Evolutionary conservation across 371 early-diverging fungal genomes (phyloP), one percentile per base, ranked within the genome.

Genomic region (Lichtheimia corymbifera): DNA sequence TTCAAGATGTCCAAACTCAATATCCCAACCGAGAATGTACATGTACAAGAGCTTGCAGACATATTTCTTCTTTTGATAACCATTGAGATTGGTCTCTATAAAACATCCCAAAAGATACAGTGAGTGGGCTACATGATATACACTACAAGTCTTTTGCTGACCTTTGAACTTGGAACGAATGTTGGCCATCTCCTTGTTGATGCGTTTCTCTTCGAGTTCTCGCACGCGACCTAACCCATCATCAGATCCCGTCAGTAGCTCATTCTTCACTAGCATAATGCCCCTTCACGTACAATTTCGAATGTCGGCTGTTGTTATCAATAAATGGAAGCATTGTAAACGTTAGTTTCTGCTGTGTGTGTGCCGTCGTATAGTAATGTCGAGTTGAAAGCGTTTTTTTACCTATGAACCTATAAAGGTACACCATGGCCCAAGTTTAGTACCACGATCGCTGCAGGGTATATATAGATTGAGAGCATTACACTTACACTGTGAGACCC

Each of bases 141-240:
- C 11, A 35, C 11, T 1, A 35, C 35, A 35, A 35, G 35, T 35
- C 9, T 22, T 5, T 15, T 27, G 6, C 28, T 55, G 71, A 95
- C 96, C 95, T 86, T 96, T 96, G 80, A 98, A 98, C 76, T 98
- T 97, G 15, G 93, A 81, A 15, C 99, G 86, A 66, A 98, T 98
- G 79, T 98, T 97, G 63, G 97, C 97, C 85, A 98, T 86, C 80
- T 98, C 99, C 72, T 97, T 98, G 82, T 98, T 98, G 64, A 98
- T 93, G 54, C 99, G 83, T 77, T 95, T 95, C 74, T 97, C 97
- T 71, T 98, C 99, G 54, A 93, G 83, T 67, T 98, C 99, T 50
- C 93, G 85, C 44, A 95, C 93, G 49, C 97, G 92, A 74, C 98
- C 98, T 97, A 75, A 2, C 11, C 15, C 9, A 42, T 14, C 22